phyloP scores from a whole-genome alignment of 495 filamentous ascomycete genomes.

The Xylaria flabelliformis region DNA sequence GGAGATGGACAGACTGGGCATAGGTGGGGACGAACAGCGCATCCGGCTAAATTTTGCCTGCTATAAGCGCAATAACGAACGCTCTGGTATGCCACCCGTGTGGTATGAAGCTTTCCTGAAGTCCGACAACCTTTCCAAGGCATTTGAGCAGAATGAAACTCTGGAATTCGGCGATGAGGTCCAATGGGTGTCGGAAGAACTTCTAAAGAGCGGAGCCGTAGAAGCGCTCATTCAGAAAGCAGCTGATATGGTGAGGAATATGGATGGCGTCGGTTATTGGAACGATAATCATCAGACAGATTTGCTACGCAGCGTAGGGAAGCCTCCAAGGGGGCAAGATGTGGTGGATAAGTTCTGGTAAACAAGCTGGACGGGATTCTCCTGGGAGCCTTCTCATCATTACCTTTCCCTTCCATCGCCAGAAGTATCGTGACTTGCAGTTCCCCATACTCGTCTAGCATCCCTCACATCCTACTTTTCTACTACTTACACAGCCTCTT shows the following conservation, averaged over 20 bases:
- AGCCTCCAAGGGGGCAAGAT: background rate
- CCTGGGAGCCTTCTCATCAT: background rate
- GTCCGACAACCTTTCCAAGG: slow-evolving; percentile 34
- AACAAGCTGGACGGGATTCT: background rate
- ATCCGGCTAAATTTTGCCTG: slow-evolving; percentile 15
- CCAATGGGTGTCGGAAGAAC: slow-evolving; percentile 40
- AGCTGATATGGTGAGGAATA: slow-evolving; percentile 39
- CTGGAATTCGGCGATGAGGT: slow-evolving; percentile 50
- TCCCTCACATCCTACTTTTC: background rate
- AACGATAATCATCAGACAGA: slow-evolving; percentile 38
- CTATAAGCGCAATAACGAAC: slow-evolving; percentile 1
- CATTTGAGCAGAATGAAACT: slow-evolving; percentile 45
- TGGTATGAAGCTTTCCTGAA: slow-evolving; percentile 55
- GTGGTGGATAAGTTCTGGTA: slow-evolving; percentile 16
- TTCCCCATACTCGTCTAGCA: background rate
- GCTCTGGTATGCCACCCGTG: slow-evolving; percentile 24
- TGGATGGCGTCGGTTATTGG: slow-evolving; percentile 44
- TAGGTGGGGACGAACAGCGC: background rate
- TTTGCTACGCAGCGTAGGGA: background rate
- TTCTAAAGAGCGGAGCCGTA: slow-evolving; percentile 36
- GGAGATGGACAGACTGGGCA: slow-evolving; percentile 27
- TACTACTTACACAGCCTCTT: background rate
- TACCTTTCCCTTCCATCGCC: background rate
- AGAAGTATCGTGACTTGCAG: background rate
- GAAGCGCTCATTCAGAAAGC: slow-evolving; percentile 40